phyloP scores from a whole-genome alignment of 768 basidiomycete genomes.

The Lactarius indigo region DNA sequence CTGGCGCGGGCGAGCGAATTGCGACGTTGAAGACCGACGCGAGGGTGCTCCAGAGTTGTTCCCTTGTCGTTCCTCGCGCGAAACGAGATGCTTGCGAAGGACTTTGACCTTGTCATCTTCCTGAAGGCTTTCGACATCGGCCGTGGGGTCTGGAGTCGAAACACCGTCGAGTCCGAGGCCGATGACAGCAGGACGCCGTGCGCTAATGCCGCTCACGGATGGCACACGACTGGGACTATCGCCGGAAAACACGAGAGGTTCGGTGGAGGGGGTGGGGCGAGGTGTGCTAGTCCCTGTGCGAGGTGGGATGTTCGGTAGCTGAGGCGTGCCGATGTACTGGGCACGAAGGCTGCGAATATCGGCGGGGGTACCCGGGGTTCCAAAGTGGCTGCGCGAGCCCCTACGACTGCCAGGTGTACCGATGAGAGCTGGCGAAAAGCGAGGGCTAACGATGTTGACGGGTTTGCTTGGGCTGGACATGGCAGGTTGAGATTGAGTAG shows the following conservation, averaged over 20 bases:
- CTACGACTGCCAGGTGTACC: conserved; percentile 24
- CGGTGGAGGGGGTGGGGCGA: conserved; percentile 24
- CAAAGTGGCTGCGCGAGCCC: conserved; percentile 15
- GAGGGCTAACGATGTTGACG: conserved; percentile 27
- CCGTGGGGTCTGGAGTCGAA: conserved; percentile 34
- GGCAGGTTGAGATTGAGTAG: neutral
- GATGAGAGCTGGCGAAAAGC: neutral
- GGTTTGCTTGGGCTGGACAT: conserved; percentile 28
- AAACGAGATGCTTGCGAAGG: conserved; percentile 75
- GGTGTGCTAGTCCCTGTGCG: conserved; percentile 38
- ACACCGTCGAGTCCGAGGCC: conserved; percentile 27
- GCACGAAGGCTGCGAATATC: conserved; percentile 63
- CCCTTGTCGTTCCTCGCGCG: conserved; percentile 57
- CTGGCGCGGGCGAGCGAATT: conserved; percentile 30
- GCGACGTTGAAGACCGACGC: conserved; percentile 27
- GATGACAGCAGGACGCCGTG: conserved; percentile 32
- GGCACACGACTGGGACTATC: conserved; percentile 20
- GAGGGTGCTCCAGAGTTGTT: conserved; percentile 33
- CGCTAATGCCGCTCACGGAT: conserved; percentile 39
- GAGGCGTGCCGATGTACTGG: conserved; percentile 57
- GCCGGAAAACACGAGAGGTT: conserved; percentile 21
- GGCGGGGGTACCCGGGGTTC: conserved; percentile 53
- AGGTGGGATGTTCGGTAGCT: conserved; percentile 48
- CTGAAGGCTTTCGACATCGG: conserved; percentile 54
- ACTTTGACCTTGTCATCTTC: conserved; percentile 85